phyloP scores from a whole-genome alignment of 495 filamentous ascomycete species.

The Astrocystis sublimbata region DNA sequence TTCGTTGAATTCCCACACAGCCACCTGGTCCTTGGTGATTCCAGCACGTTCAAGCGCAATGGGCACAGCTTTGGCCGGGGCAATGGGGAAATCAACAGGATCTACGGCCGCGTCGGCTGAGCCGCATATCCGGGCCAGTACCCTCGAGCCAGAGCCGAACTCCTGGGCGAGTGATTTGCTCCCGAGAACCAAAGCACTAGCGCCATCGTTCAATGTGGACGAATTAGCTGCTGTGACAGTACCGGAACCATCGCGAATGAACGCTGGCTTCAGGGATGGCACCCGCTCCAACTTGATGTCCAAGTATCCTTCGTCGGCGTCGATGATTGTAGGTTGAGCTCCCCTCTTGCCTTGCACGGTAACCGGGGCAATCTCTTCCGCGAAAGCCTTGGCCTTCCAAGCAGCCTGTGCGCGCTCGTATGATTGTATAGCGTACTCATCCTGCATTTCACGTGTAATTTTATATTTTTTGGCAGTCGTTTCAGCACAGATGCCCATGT shows the following conservation, averaged over 20 bases:
- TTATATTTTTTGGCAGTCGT: slow-evolving; percentile 85
- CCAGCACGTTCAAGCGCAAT: slow-evolving; percentile 87
- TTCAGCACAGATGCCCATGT: slow-evolving; percentile 99
- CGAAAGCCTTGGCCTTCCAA: slow-evolving; percentile 79
- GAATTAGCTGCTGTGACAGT: slow-evolving; percentile 95
- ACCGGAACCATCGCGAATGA: slow-evolving; percentile 77
- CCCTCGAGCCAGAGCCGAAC: slow-evolving; percentile 70
- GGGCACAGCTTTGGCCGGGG: slow-evolving; percentile 88
- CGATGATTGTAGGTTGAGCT: slow-evolving; percentile 70
- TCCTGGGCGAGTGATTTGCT: slow-evolving; percentile 73
- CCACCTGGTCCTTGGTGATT: slow-evolving; percentile 83
- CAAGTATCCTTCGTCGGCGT: slow-evolving; percentile 84
- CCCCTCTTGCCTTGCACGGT: slow-evolving; percentile 83
- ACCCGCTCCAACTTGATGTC: slow-evolving; percentile 84
- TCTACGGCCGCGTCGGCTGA: slow-evolving; percentile 90
- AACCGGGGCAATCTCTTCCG: slow-evolving; percentile 83
- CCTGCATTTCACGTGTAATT: slow-evolving; percentile 80
- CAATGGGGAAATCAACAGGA: slow-evolving; percentile 93
- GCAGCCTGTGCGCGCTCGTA: slow-evolving; percentile 87
- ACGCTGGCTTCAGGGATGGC: slow-evolving; percentile 84
- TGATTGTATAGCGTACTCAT: slow-evolving; percentile 83
- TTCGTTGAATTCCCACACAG: slow-evolving; percentile 97
- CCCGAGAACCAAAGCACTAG: slow-evolving; percentile 83
- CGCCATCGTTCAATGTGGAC: slow-evolving; percentile 91
- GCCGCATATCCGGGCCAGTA: slow-evolving; percentile 80